Evolutionary conservation across 768 basidiomycete species (phyloP).

Genomic region (Boletus pseudo-olivaceus): DNA sequence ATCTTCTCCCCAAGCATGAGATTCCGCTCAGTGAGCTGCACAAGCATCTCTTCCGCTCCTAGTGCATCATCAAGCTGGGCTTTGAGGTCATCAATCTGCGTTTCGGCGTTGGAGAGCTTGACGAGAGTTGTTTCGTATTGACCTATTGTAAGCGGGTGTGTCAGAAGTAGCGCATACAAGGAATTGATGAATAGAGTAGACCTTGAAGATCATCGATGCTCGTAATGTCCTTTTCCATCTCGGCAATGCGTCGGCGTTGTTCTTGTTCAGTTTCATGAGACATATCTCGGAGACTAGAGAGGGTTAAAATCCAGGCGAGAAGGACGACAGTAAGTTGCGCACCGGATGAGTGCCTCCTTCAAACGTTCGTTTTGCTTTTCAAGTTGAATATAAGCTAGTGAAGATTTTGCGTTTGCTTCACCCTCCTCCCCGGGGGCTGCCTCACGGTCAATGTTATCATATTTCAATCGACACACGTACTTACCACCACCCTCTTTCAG

Average conservation of each 20-base stretch:
- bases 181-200: slow-evolving; percentile 25
- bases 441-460: slow-evolving; percentile 1
- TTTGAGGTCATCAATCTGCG: slow-evolving; percentile 91
- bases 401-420: slow-evolving; percentile 45
- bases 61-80: slow-evolving; percentile 91
- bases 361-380: slow-evolving; percentile 96
- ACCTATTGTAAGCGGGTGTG: slow-evolving; percentile 38
- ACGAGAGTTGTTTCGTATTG: slow-evolving; percentile 77
- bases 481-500: slow-evolving; percentile 55
- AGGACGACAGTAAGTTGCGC: slow-evolving; percentile 11
- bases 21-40: slow-evolving; percentile 92
- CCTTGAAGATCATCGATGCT: slow-evolving; percentile 79
- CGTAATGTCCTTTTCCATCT: slow-evolving; percentile 87
- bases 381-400: slow-evolving; percentile 75
- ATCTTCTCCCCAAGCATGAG: slow-evolving; percentile 95
- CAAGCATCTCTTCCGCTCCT: slow-evolving; percentile 94
- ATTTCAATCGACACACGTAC: not conserved
- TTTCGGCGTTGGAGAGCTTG: slow-evolving; percentile 84
- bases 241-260: slow-evolving; percentile 70
- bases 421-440: slow-evolving; percentile 27
- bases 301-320: not conserved
- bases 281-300: slow-evolving; percentile 75
- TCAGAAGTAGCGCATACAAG: slow-evolving; percentile 1
- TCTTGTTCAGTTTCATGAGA: slow-evolving; percentile 86
- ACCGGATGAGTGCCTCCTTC: slow-evolving; percentile 92